phyloP scores from a whole-genome alignment of 106 monocot genomes.

The Dioscorea alata region DNA sequence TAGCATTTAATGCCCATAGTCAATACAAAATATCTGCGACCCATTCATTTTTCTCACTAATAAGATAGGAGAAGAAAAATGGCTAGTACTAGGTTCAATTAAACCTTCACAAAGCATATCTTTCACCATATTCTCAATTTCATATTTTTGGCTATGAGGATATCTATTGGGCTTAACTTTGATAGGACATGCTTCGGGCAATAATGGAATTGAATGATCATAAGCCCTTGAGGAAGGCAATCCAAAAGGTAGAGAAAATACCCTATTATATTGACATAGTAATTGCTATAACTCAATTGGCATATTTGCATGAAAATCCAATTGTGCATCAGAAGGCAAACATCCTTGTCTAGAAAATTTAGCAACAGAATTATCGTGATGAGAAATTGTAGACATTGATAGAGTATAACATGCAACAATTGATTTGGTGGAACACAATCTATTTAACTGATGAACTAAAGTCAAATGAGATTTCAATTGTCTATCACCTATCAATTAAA shows the following conservation, averaged over 20 bases:
- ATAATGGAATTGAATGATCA: not conserved
- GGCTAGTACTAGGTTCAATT: not conserved
- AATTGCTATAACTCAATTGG: no score
- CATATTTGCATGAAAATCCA: no score
- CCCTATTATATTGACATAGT: no score
- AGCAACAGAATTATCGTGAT: no score
- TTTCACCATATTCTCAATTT: not conserved
- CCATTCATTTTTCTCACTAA: not conserved
- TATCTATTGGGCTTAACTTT: conserved; percentile 1
- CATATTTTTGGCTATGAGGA: not conserved
- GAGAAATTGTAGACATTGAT: no score
- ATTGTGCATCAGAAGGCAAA: no score
- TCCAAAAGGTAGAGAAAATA: not conserved
- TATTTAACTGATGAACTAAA: no score
- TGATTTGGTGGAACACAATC: no score
- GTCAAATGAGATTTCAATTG: no score
- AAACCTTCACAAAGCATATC: not conserved
- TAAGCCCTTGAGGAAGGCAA: not conserved
- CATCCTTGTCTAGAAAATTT: no score
- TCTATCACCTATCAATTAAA: no score
- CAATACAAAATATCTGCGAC: not conserved
- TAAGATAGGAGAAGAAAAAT: not conserved
- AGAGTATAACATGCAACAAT: no score
- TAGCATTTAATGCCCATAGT: not conserved
- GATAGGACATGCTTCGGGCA: not conserved